Evolutionary conservation across 257 asterid species (phyloP).

Genomic region (Primulina huaijiensis): DNA sequence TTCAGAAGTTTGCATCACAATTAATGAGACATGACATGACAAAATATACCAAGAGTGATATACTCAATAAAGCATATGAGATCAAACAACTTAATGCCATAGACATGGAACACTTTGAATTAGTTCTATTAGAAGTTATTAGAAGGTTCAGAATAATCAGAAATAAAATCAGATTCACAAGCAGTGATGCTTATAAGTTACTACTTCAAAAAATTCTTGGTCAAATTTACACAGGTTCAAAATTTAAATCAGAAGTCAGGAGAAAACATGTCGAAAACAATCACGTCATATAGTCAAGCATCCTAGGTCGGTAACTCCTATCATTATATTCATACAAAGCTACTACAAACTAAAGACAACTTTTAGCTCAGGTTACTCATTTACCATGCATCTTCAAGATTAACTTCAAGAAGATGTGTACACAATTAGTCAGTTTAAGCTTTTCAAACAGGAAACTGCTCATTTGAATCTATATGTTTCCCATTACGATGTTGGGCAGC

Average conservation of each 20-base stretch:
- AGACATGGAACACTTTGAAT: conserved; percentile 3
- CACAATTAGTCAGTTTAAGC: not conserved
- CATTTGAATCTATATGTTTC: not conserved
- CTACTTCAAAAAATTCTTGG: conserved; percentile 3
- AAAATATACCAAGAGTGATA: conserved; percentile 4
- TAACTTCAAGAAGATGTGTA: too few relatives aligned
- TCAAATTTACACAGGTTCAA: not conserved
- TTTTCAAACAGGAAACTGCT: conserved; percentile 18
- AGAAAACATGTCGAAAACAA: conserved; percentile 7
- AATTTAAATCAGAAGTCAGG: not conserved
- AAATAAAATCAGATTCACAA: conserved; percentile 8
- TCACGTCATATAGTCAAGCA: not conserved
- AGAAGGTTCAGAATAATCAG: not conserved
- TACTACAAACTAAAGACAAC: not conserved
- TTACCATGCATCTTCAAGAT: not conserved
- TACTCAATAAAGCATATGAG: not conserved
- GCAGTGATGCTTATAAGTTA: not conserved
- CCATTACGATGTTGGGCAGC: conserved; percentile 12
- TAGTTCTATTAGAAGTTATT: not conserved
- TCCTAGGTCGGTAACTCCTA: not conserved
- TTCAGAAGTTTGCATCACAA: conserved; percentile 33
- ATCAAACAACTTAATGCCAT: conserved; percentile 17
- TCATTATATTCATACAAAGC: not conserved
- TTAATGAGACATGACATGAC: conserved; percentile 16
- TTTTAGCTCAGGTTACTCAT: not conserved